Percentiles rank a stretch among this genome's conserved stretches.
Conservation (phyloP, 164 flowering plant genomes). For the Piper longum region DNA sequence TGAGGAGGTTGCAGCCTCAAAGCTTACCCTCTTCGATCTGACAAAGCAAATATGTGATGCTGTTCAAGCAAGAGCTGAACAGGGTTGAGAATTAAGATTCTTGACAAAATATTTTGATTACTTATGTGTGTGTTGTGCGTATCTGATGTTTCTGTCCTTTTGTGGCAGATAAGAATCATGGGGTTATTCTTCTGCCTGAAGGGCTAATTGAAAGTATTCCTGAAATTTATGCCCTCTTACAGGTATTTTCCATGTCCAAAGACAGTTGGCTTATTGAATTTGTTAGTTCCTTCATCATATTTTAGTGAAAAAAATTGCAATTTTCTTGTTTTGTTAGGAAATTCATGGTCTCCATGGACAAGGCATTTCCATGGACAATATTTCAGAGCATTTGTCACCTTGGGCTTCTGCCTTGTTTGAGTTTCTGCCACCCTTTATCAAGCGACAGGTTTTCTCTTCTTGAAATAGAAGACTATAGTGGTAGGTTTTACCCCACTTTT, state of each 20-base stretch:
- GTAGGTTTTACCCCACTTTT: neutral
- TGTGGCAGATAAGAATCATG: constrained; percentile 77
- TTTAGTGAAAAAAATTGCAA: neutral
- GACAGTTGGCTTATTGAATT: neutral
- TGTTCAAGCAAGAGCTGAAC: constrained; percentile 80
- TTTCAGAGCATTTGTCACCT: constrained; percentile 12
- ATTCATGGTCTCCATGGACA: constrained; percentile 8
- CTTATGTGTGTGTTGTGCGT: neutral
- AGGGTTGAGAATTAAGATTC: constrained; percentile 27
- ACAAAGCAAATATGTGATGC: constrained; percentile 95
- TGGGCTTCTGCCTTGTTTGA: constrained; percentile 16
- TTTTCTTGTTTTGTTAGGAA: constrained; percentile 6
- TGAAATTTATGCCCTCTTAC: constrained; percentile 87
- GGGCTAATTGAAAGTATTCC: constrained; percentile 97
- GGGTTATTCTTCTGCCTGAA: constrained; percentile 88
- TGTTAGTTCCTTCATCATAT: neutral
- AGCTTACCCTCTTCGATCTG: constrained; percentile 92
- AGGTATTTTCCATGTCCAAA: constrained; percentile 29
- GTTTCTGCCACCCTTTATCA: constrained; percentile 12
- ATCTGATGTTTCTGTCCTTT: neutral
- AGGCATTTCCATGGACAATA: constrained; percentile 10
- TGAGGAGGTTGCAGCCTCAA: constrained; percentile 94
- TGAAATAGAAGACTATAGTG: too few species aligned
- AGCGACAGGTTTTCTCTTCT: constrained; percentile 6
- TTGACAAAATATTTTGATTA: too few species aligned